Evolutionary conservation across 306 rosid species (phyloP).

Genomic region (Cicer bijugum): DNA sequence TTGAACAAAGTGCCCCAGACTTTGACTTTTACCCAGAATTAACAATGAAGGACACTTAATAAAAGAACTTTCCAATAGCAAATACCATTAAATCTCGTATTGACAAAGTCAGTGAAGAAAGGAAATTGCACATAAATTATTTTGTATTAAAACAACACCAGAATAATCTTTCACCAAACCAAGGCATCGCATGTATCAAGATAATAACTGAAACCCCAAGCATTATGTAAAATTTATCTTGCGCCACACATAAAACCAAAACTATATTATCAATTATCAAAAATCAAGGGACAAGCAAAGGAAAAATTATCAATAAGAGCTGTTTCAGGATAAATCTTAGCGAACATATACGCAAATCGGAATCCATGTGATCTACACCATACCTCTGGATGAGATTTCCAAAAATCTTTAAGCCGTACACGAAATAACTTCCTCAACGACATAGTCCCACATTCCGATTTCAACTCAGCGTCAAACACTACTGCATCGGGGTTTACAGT

Average conservation of each 20-base stretch:
- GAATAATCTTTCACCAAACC: neutral
- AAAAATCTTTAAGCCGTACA: conserved; percentile 51
- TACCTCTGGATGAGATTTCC: conserved; percentile 72
- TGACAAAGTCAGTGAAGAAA: neutral
- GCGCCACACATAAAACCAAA: neutral
- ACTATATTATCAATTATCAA: neutral
- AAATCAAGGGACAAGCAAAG: conserved; percentile 1
- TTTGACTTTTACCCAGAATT: neutral
- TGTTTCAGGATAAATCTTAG: neutral
- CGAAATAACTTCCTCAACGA: conserved; percentile 58
- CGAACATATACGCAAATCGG: neutral
- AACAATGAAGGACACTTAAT: neutral
- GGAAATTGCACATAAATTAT: neutral
- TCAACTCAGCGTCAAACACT: conserved; percentile 44
- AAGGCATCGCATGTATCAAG: neutral
- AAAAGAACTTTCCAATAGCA: neutral
- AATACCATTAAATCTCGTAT: neutral
- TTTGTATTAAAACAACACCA: neutral
- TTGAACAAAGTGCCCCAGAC: neutral
- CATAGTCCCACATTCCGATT: conserved; percentile 45
- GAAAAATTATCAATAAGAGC: neutral
- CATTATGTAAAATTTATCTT: neutral
- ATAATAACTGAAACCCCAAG: neutral
- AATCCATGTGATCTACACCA: neutral
- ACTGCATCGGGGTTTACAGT: conserved; percentile 48